Percentiles rank a stretch among this genome's conserved stretches.
Evolutionary conservation across 2,329 filamentous ascomycete species (phyloP).

Genomic region (Pseudogymnoascus sp.): DNA sequence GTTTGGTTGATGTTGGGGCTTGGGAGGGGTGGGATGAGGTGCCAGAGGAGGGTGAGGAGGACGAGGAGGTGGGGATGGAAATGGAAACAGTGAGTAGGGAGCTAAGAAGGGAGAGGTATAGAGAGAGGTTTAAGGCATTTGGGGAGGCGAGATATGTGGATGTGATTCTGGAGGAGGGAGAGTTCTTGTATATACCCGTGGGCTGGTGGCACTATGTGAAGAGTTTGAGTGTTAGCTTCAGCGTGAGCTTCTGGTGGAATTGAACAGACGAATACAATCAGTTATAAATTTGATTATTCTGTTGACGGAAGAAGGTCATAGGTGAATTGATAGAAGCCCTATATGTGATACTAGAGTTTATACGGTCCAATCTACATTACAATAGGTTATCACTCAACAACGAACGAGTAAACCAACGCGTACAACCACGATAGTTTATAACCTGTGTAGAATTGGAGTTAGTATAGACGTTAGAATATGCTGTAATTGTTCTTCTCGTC

Average conservation of each 20-base stretch:
- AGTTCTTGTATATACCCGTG: constrained; percentile 80
- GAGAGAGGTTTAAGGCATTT: constrained; percentile 20
- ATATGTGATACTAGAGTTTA: neutral
- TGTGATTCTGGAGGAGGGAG: constrained; percentile 69
- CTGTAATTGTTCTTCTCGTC: neutral
- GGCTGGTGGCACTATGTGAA: constrained; percentile 99
- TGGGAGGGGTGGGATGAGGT: constrained; percentile 47
- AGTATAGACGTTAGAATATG: neutral
- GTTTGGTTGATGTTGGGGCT: constrained; percentile 64
- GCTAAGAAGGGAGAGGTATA: constrained; percentile 9
- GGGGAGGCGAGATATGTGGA: constrained; percentile 45
- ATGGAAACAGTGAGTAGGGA: constrained; percentile 8
- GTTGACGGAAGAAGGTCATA: neutral
- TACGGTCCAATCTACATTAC: neutral
- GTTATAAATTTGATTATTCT: neutral
- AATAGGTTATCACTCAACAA: neutral
- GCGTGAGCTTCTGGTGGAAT: constrained; percentile 96
- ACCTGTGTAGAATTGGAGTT: neutral
- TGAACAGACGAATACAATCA: neutral
- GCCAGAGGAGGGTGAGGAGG: constrained; percentile 10
- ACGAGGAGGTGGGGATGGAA: constrained; percentile 15
- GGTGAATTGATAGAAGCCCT: neutral
- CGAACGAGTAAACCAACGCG: neutral
- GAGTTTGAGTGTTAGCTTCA: constrained; percentile 78
- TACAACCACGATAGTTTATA: neutral